These are phyloP conservation scores for Candida michaelii DNA, from an alignment of 805 yeast genomes.

Conservation along the genomic window DNA sequence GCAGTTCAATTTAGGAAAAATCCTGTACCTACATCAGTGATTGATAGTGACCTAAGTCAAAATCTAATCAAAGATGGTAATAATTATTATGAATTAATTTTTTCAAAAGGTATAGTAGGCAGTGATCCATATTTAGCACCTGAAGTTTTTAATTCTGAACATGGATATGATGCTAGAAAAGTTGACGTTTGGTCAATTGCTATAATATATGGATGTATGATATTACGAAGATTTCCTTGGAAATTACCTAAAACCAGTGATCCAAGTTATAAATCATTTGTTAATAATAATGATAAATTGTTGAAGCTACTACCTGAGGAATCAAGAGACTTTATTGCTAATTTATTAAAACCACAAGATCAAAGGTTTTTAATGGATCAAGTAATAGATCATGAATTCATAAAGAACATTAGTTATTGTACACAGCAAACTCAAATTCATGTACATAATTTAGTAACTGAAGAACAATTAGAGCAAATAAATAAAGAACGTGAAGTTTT, in stretches of 20 bases:
- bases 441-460: slow-evolving; percentile 67
- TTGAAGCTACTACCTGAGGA: slow-evolving; percentile 68
- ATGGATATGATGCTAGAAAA: slow-evolving; percentile 78
- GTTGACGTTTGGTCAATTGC: slow-evolving; percentile 95
- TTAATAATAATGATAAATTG: slow-evolving; percentile 47
- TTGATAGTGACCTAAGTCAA: neutral
- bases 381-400: slow-evolving; percentile 59
- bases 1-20: slow-evolving; percentile 80
- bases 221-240: slow-evolving; percentile 90
- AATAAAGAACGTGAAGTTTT: slow-evolving; percentile 30
- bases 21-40: slow-evolving; percentile 3
- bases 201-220: slow-evolving; percentile 88
- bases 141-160: slow-evolving; percentile 58
- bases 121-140: slow-evolving; percentile 96
- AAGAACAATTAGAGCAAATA: slow-evolving; percentile 52
- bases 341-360: slow-evolving; percentile 63
- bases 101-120: slow-evolving; percentile 86
- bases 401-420: slow-evolving; percentile 57
- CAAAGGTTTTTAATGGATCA: slow-evolving; percentile 60
- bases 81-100: slow-evolving; percentile 49
- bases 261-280: slow-evolving; percentile 69
- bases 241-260: slow-evolving; percentile 81
- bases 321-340: slow-evolving; percentile 57
- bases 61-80: slow-evolving; percentile 24
- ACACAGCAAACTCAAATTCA: slow-evolving; percentile 43